Evolutionary conservation across 257 asterid species (phyloP), one percentile per base, ranked within the genome.

Genomic region (Capsicum chinense): DNA sequence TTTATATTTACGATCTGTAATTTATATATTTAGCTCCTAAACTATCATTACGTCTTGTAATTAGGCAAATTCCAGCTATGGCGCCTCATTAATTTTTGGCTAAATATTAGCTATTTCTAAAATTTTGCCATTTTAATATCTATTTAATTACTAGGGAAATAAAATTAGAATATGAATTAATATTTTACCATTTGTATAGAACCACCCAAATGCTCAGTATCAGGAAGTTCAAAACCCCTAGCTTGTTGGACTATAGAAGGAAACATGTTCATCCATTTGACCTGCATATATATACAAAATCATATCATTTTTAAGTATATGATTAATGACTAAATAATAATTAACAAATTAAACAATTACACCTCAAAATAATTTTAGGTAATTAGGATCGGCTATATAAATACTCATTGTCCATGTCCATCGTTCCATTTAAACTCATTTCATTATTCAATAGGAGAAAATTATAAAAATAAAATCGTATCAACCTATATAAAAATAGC

Each of bases 191-290:
- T 39, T 60, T 86, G 89, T 73, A 94, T 50, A 60, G 89, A 86
- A 52, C 95, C 95, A 5, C 90, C 94, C 6, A 83, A 52, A n/a
- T 66, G 74, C 70, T 87, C 92, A 10, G 90, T 85, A 69, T 93
- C 93, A 62, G 91, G 56, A 42, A 83, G 87, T 86, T 90, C 93
- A 83, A 93, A 76, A 64, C 85, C 90, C 83, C 83, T 87, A 12
- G 93, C 95, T 83, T 88, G 86, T 5, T 86, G 82, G 83, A 93
- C 92, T 56, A 93, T 90, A 11, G 91, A 88, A 59, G 95, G 91
- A 84, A 95, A 92, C 85, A 90, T 62, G 14, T 92, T 92, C 89
- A 84, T 88, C 95, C 93, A 93, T 84, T 91, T 92, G 74, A 86
- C 79, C 98, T 94, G 86, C 64, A 88, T 80, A 76, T 26, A 26